Evolutionary conservation across 208 protist species (phyloP), one percentile per base, ranked within the genome.

Genomic region (Trypanosoma brucei): DNA sequence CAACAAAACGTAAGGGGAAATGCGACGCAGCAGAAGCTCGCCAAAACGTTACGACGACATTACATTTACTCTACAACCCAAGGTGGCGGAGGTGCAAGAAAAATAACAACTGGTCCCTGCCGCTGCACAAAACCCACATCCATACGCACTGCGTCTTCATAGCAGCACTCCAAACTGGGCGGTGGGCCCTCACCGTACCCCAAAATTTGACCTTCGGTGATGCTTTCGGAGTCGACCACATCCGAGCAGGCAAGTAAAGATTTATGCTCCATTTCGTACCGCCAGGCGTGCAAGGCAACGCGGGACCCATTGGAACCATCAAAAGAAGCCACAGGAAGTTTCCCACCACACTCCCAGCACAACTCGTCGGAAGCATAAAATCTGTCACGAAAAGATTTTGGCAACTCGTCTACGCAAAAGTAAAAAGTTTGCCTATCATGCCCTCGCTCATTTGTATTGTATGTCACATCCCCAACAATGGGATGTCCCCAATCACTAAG

Each of bases 391-490:
- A 52, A 69, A 9, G 13, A 3, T 8, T 57, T 59, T 37, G 69
- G 69, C 37, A 69, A n/a, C 8, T 62, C 33, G 0, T 61, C 54
- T 44, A 30, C n/a, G 14, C 9, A 14, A 46, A 69, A 69, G 38
- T 55, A 69, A 34, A 65, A 22, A 14, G 14, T 14, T 3, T 36
- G 9, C 11, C 8, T 11, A 3, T 63, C 55, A 34, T 39, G 3
- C 5, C 49, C 46, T 22, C n/a, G 8, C 33, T 60, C 59, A 56
- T 59, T 38, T 3, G 0, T 39, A 52, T 42, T 13, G 59, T 83
- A 83, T 1, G 45, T 58, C 9, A 61, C 49, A 64, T 97, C 94
- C 53, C 88, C 81, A n/a, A 84, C 65, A 57, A 97, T 97, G 8
- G 90, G 89, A 59, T 74, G 76, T 7, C 86, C 86, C 11, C 91